Percentiles rank a stretch among this genome's conserved stretches.
These are phyloP conservation scores for Urochloa ruziziensis DNA, from an alignment of 176 grass and related monocot species.

Conservation along the genomic window DNA sequence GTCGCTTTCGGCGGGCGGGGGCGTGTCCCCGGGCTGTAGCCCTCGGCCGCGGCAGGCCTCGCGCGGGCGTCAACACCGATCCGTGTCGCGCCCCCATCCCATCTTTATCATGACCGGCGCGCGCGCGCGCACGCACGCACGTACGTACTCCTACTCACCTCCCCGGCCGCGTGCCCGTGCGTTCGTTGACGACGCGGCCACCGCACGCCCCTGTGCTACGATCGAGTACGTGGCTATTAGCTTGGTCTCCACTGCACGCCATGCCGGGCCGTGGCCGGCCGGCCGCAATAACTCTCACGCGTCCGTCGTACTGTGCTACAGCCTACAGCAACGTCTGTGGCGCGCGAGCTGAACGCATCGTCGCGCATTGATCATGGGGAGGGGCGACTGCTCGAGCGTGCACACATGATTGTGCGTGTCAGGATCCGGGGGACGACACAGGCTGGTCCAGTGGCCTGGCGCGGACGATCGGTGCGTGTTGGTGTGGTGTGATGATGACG, in stretches of 20 bases:
- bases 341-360: background rate
- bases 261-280: background rate
- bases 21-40: slow-evolving; percentile 27
- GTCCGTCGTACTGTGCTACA: no score
- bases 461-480: background rate
- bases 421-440: background rate
- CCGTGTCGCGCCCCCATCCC: background rate
- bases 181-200: background rate
- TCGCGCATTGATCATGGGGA: background rate
- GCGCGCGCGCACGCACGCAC: background rate
- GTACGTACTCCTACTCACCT: background rate
- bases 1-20: slow-evolving; percentile 23
- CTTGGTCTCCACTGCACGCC: slow-evolving; percentile 24
- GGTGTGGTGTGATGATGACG: background rate
- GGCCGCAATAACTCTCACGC: background rate
- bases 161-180: background rate
- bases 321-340: background rate
- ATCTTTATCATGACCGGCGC: background rate
- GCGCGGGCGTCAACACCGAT: slow-evolving; percentile 12
- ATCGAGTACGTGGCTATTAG: background rate
- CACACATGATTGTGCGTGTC: slow-evolving; percentile 26
- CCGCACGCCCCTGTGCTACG: background rate
- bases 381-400: background rate
- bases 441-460: no score
- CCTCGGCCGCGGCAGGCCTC: slow-evolving; percentile 14